Evolutionary conservation across 2,329 filamentous ascomycete genomes (phyloP), one percentile per base, ranked within the genome.

Genomic region (Ramularia collo-cygni): DNA sequence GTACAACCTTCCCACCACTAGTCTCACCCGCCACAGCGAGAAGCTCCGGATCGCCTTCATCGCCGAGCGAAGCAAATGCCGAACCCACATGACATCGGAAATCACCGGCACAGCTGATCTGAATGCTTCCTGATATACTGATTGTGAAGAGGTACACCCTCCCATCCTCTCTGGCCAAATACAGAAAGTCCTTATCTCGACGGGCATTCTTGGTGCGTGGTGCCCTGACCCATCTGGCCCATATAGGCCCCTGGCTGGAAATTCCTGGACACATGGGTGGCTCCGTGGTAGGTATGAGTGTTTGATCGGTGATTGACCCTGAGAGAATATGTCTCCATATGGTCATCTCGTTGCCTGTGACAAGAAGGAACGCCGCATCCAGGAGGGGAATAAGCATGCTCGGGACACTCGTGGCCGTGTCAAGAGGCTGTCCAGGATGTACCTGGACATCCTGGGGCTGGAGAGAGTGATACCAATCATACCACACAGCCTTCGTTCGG

Each of bases 141-240:
- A 72, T 71, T 30, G 76, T 75, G 43, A 86, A 77, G 48, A 83
- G 85, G 38, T 81, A 75, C 8, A 95, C 73, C 35, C 81, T 69
- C 3, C 92, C 92, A 57, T 96, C 90, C 64, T 96, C 90, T 39
- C 89, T 79, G 8, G 83, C 85, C 12, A 98, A 68, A 56, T 92
- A 95, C 35, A 96, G 79, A 44, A 82, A 79, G 56, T 96, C 92
- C 26, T 80, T 78, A 13, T 68, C 72, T 38, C 74, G 67, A 37
- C 75, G 75, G 50, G 81, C 83, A 9, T 68, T 64, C 44, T 73
- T 73, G 16, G 79, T 74, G 6, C 90, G 79, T 43, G 78, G 74
- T 2, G 88, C 84, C 43, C 85, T 77, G 18, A 86, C 79, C 89
- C 90, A 98, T 16, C 83, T 78, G 3, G 83, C 83, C 85, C 88